A percentile compares a stretch with the other conserved stretches of the same genome.
Conservation (phyloP, 768 basidiomycete species). For the Podaxis rugospora region DNA sequence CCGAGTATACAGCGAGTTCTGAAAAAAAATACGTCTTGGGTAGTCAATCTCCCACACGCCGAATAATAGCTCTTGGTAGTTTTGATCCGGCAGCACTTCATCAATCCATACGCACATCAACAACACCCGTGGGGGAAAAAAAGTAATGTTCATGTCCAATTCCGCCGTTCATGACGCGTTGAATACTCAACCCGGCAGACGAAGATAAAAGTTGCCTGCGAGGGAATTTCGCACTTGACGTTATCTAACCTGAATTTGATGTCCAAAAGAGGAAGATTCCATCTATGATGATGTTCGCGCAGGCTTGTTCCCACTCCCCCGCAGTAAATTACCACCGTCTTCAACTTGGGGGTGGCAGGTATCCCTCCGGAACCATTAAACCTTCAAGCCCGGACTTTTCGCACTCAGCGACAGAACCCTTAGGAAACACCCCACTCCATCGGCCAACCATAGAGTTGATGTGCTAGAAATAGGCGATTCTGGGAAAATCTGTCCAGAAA, state of each 20-base stretch:
- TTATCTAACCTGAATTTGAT: background rate
- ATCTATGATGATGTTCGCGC: background rate
- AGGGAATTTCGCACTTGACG: background rate
- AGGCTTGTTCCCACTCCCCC: background rate
- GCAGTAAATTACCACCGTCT: background rate
- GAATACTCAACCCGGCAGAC: too few relatives aligned
- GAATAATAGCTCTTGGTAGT: slow-evolving; percentile 2
- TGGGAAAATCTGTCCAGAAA: background rate
- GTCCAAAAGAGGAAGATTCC: background rate
- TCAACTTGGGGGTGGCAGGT: background rate
- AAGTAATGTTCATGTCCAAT: background rate
- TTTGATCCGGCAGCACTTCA: slow-evolving; percentile 6
- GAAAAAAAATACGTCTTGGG: slow-evolving; percentile 2
- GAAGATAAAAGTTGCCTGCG: background rate
- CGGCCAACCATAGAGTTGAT: background rate
- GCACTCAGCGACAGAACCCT: background rate
- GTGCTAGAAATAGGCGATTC: background rate
- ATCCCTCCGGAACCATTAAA: background rate
- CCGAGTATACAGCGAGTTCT: slow-evolving; percentile 7
- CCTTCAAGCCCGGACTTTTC: background rate
- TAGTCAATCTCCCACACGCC: background rate
- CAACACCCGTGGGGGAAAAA: slow-evolving; percentile 1
- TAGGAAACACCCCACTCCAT: background rate
- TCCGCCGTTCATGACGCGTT: too few relatives aligned
- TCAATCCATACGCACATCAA: background rate